Base-by-base conservation (phyloP, 129 eudicot species). In the Flaveria robusta region DNA sequence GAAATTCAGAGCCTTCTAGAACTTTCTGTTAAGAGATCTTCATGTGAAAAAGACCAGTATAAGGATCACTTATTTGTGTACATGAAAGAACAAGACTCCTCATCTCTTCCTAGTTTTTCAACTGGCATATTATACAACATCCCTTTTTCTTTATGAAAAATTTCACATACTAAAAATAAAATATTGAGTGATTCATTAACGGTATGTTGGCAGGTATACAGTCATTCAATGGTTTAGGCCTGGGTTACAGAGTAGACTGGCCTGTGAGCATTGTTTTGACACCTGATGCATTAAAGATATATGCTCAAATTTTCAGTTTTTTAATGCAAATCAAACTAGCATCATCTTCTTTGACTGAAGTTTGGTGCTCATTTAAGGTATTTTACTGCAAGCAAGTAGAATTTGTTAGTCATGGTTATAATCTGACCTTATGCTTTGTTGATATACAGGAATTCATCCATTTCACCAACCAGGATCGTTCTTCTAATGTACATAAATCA, bases 231-330 rank as follows among this genome's bases (percentile, higher is more conserved):
- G 85, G 83, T 74, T 62, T 94, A 78, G 98, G 98, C 18, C 84
- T 94, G 79, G 98, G 97, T 26, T 94, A 91, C 81, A 87, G 84
- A 81, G 92, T 94, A 45, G 96, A 94, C 77, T 94, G 98, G 98
- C 97, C 97, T 20, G 84, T 91, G 79, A 88, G 82, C 78, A 94
- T 94, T 65, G 85, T 94, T 70, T 80, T 94, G 87, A 91, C 93
- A 45, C 87, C 93, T 27, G 83, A 62, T 64, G 93, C 97, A 51
- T 68, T 94, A 83, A 82, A 83, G 59, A 91, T 87, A 74, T 94
- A 94, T 64, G 91, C 97, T 31, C 85, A 94, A 69, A 94, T 94
- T 72, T 94, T 94, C 81, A 91, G 86, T 74, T 94, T 88, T 81
- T 80, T 94, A 72, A 77, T 94, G 56, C 90, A 87, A 86, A 87